Percentiles rank a stretch among this genome's conserved stretches.
phyloP scores from a whole-genome alignment of 768 basidiomycete species.

The Macrolepiota albuminosa region DNA sequence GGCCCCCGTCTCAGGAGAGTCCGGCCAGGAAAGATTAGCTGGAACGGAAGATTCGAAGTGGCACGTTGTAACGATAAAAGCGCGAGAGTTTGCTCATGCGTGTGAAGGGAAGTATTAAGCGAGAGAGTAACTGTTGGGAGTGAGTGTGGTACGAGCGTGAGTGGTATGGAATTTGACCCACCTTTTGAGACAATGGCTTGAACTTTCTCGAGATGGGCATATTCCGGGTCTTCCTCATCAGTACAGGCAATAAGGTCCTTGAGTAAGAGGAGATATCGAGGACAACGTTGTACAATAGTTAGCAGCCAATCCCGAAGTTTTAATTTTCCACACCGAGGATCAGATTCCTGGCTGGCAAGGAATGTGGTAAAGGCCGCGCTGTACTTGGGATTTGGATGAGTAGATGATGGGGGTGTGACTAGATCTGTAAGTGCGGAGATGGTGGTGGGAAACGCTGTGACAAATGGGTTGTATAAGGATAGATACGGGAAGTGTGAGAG shows the following conservation, averaged over 20 bases:
- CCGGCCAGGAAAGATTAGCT: slow-evolving; percentile 79
- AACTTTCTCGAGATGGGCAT: slow-evolving; percentile 52
- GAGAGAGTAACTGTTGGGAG: slow-evolving; percentile 59
- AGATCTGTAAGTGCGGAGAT: slow-evolving; percentile 54
- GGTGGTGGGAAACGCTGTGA: slow-evolving; percentile 70
- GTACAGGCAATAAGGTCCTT: slow-evolving; percentile 77
- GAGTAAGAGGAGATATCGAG: slow-evolving; percentile 78
- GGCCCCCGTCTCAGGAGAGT: slow-evolving; percentile 65
- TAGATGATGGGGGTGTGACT: slow-evolving; percentile 37
- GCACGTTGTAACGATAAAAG: slow-evolving; percentile 76
- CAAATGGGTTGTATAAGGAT: slow-evolving; percentile 81
- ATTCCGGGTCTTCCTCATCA: slow-evolving; percentile 60
- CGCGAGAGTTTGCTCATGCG: slow-evolving; percentile 70
- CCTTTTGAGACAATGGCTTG: slow-evolving; percentile 73
- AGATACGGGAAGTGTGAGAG: slow-evolving; percentile 85
- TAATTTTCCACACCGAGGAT: slow-evolving; percentile 68
- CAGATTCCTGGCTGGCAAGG: slow-evolving; percentile 58
- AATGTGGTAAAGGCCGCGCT: slow-evolving; percentile 58
- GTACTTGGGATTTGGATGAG: slow-evolving; percentile 35
- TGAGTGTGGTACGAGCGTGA: background rate
- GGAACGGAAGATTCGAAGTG: slow-evolving; percentile 72
- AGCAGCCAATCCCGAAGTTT: slow-evolving; percentile 82
- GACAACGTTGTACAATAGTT: slow-evolving; percentile 84
- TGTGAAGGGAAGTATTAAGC: slow-evolving; percentile 74
- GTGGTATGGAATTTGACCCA: slow-evolving; percentile 25